phyloP scores from a whole-genome alignment of 495 filamentous ascomycete species.

The Aspergillus campestris region DNA sequence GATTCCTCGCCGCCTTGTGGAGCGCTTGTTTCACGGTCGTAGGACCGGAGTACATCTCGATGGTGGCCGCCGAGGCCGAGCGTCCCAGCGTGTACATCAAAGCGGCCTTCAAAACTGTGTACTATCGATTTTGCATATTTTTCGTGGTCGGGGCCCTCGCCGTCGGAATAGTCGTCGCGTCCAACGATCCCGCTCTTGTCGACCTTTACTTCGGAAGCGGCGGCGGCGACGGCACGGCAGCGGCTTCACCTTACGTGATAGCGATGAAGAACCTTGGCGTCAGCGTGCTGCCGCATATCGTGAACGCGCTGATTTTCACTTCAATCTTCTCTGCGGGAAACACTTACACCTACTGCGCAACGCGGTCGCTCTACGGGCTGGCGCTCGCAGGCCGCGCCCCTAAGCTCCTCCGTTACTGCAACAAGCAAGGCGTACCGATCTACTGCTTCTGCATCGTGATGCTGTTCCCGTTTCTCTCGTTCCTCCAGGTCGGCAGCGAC shows the following conservation, averaged over 20 bases:
- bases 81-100: slow-evolving; percentile 49
- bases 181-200: slow-evolving; percentile 42
- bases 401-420: slow-evolving; percentile 44
- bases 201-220: slow-evolving; percentile 26
- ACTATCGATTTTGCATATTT: slow-evolving; percentile 63
- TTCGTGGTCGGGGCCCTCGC: slow-evolving; percentile 65
- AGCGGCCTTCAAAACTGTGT: slow-evolving; percentile 68
- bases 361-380: slow-evolving; percentile 64
- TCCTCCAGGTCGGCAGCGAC: slow-evolving; percentile 21
- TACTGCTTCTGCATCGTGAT: slow-evolving; percentile 40
- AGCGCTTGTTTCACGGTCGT: slow-evolving; percentile 21
- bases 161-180: slow-evolving; percentile 58
- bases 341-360: slow-evolving; percentile 74
- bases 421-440: slow-evolving; percentile 39
- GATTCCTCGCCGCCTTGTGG: slow-evolving; percentile 62
- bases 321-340: slow-evolving; percentile 79
- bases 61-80: slow-evolving; percentile 71
- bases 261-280: slow-evolving; percentile 69
- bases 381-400: slow-evolving; percentile 60
- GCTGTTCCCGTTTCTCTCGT: slow-evolving; percentile 40
- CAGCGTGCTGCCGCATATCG: slow-evolving; percentile 57
- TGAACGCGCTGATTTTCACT: slow-evolving; percentile 49
- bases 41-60: slow-evolving; percentile 72
- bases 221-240: slow-evolving; percentile 40
- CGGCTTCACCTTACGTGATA: slow-evolving; percentile 70